These are phyloP conservation scores for Lyophyllum atratum DNA, from an alignment of 768 basidiomycete genomes.

Conservation along the genomic window DNA sequence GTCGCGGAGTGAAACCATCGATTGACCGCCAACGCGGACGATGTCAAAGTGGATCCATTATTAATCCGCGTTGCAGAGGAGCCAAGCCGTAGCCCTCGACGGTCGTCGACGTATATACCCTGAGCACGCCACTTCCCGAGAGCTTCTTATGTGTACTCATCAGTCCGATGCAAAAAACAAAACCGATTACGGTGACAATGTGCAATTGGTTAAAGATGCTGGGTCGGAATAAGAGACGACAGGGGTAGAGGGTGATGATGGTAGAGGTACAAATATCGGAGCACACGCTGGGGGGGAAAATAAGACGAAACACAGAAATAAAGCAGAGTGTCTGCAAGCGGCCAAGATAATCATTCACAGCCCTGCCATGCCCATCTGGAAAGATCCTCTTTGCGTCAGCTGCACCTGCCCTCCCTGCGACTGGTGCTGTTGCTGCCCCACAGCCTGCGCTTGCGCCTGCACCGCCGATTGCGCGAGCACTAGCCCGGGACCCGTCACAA, in stretches of 20 bases:
- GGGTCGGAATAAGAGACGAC: slow-evolving; percentile 1
- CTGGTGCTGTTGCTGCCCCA: slow-evolving; percentile 35
- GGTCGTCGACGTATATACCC: background rate
- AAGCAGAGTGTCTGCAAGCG: slow-evolving; percentile 9
- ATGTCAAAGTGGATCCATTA: background rate
- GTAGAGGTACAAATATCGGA: slow-evolving; percentile 22
- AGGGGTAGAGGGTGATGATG: background rate
- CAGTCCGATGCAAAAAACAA: background rate
- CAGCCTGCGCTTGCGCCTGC: slow-evolving; percentile 46
- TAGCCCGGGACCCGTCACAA: slow-evolving; percentile 51
- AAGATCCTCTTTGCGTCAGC: slow-evolving; percentile 40
- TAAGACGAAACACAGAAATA: slow-evolving; percentile 11
- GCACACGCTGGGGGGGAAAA: slow-evolving; percentile 15
- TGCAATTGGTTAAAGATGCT: slow-evolving; percentile 9
- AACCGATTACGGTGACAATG: background rate
- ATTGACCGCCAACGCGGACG: slow-evolving; percentile 2
- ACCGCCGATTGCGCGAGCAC: slow-evolving; percentile 36
- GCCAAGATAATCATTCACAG: slow-evolving; percentile 31
- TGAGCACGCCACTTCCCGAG: background rate
- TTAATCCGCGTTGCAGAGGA: background rate
- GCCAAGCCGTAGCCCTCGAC: background rate
- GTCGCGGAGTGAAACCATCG: slow-evolving; percentile 13
- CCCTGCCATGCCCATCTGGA: slow-evolving; percentile 56
- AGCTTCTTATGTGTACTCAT: background rate
- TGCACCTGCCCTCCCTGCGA: slow-evolving; percentile 26